Base-by-base conservation (phyloP, 352 stramenopile genomes). In the Blastocystis hominis region DNA sequence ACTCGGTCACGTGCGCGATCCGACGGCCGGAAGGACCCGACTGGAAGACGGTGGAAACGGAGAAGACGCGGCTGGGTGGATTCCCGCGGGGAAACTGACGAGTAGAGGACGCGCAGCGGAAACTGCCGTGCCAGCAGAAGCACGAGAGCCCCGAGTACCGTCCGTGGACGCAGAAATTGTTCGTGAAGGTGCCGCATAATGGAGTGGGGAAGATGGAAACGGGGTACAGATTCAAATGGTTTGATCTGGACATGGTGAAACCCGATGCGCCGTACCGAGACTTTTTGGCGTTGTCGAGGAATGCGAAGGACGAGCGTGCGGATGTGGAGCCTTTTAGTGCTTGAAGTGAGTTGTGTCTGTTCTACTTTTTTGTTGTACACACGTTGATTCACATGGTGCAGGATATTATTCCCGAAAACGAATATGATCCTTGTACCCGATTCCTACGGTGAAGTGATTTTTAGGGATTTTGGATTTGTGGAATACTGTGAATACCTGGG, bases 331-430 rank as follows among this genome's bases (percentile, higher is more conserved):
- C 55, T 36, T 63, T 63, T 5, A 24, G 24, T 56, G 50, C 50
- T 30, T 30, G 24, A 30, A 30, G 24, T 30, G 24, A 30, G 24
- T 30, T 30, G 24, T 30, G 24, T 30, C 24, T 30, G 24, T 30
- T 30, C 24, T 30, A 30, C 24, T 30, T 30, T 30, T 30, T 30
- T 30, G 24, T 30, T 30, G 24, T 30, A 30, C 24, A 30, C 24
- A 30, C 24, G 24, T 30, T 30, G 24, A 30, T 30, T 30, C 24
- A 30, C 24, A 30, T 30, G 24, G 70, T 62, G 36, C 46, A 40
- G 44, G 50, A 80, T 62, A 61, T 80, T 64, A 80, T 80, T 80
- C 70, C 70, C 30, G 70, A 80, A 40, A 80, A 80, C 55, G 47
- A 61, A 15, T 84, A 53, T n/a, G 72, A 84, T 66, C 3, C 46